Evolutionary conservation across 2,329 filamentous ascomycete genomes (phyloP), one percentile per base, ranked within the genome.

Genomic region (Coniochaeta prunicola): DNA sequence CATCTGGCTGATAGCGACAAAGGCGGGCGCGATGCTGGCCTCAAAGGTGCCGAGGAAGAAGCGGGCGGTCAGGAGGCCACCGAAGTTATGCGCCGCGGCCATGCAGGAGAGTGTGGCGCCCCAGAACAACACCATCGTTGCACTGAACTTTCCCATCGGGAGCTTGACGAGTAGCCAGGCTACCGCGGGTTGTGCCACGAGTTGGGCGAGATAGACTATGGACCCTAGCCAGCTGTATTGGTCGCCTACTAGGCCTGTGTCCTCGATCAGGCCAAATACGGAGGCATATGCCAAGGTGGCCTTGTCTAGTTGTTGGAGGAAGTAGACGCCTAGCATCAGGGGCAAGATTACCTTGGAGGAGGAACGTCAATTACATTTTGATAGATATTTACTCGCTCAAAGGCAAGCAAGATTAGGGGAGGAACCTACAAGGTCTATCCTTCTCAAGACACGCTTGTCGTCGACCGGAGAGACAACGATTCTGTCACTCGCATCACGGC

Each of bases 1-100:
- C 73, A 80, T 80, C 59, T 81, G 78, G 0, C 79, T 83, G 2
- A 83, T 73, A 3, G 79, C 76, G 24, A 81, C 75, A 40, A 76
- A 82, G 4, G 75, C 77, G 1, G 81, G 80, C 0, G 80, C 80
- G 55, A 78, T 78, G 62, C 75, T 73, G 26, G 78, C 74, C 60
- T 80, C 79, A 58, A 79, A 80, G 0, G 73, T 70, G 7, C 78
- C 78, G 0, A 50, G 45, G 45, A 50, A 50, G 54, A 78, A 76
- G 3, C 74, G 65, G 17, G 71, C 64, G 3, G 66, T 68, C 17
- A 76, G 61, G 10, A 77, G 65, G 6, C 69, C 68, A 10, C 61
- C 63, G 57, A 75, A 76, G 59, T 69, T 68, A 38, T 70, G 64
- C 1, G 66, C 65, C 9, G 64, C 63, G 4, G 65, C 58, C 65